Evolutionary conservation across 108 stramenopile species (phyloP), one percentile per base, ranked within the genome.

Genomic region (Cyclotella distinguenda): DNA sequence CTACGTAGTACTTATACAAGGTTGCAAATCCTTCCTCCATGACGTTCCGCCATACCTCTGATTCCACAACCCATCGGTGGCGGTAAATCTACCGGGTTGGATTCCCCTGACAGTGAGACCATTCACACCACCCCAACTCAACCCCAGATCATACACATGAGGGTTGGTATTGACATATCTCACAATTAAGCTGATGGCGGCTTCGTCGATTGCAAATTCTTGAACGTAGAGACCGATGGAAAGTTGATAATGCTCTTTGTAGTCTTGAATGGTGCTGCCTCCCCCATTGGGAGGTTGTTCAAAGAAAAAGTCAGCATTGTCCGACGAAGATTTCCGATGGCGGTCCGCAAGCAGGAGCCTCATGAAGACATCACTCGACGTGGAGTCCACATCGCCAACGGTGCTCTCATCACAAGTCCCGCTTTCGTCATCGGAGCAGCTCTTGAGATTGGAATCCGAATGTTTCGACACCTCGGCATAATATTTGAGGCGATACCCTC

Each of bases 41-140:
- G 66, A 46, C 39, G 55, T 52, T 10, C 79, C 77, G 28, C 15
- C 62, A 21, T 78, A 77, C 52, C 83, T 49, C 53, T 92, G 88
- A 63, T 84, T 84, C 83, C 87, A 88, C 16, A 86, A 84, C 15
- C 91, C 91, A 61, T 94, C 93, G 6, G 93, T 94, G 12, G 66
- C 72, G 11, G 86, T 87, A 47, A 88, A 90, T 51, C 87, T 72
- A 33, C 86, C 86, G 9, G 93, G 93, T 47, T 81, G 81, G 15
- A 94, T 89, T 7, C 93, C 89, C 61, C 59, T 64, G 18, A 94
- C 77, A 9, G 89, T 89, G 18, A 88, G 60, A 35, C 93, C 93
- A 70, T 90, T 90, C 25, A 94, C 77, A 36, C 93, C 93, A 28
- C 93, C 93, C 93, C 93, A 94, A 19, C 82, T 76, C 43, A 94